phyloP scores from a whole-genome alignment of 441 rosid species.

The Gossypium laxum region DNA sequence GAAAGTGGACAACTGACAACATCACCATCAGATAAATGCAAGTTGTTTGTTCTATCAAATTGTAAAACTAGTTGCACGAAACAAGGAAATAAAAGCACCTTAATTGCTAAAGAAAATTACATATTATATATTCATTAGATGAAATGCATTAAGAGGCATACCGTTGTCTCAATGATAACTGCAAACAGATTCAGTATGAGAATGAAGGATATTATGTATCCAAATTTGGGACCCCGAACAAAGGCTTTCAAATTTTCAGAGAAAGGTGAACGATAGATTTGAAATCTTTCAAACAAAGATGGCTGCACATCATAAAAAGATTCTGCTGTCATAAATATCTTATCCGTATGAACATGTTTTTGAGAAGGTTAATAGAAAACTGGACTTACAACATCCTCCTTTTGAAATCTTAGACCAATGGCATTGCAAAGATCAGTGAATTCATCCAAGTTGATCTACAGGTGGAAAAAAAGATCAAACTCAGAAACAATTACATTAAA shows the following conservation, averaged over 20 bases:
- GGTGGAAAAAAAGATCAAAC: constrained; percentile 16
- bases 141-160: constrained; percentile 27
- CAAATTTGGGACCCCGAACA: constrained; percentile 60
- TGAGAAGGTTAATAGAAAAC: constrained; percentile 14
- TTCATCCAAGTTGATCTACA: constrained; percentile 78
- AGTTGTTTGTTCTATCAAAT: background rate
- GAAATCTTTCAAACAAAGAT: constrained; percentile 57
- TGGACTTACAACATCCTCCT: constrained; percentile 78
- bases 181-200: constrained; percentile 73
- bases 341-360: background rate
- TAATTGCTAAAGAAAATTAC: constrained; percentile 9
- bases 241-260: constrained; percentile 67
- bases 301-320: constrained; percentile 42
- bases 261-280: constrained; percentile 49
- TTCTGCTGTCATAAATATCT: constrained; percentile 9
- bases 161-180: constrained; percentile 89
- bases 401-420: constrained; percentile 78
- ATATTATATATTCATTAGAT: constrained; percentile 10
- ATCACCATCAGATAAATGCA: constrained; percentile 3
- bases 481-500: constrained; percentile 1
- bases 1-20: constrained; percentile 1
- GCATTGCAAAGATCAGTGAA: constrained; percentile 90
- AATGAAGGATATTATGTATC: constrained; percentile 59
- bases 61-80: background rate
- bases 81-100: constrained; percentile 9